Evolutionary conservation across 331 rosid species (phyloP), one percentile per base, ranked within the genome.

Genomic region (Acacia pycnantha): DNA sequence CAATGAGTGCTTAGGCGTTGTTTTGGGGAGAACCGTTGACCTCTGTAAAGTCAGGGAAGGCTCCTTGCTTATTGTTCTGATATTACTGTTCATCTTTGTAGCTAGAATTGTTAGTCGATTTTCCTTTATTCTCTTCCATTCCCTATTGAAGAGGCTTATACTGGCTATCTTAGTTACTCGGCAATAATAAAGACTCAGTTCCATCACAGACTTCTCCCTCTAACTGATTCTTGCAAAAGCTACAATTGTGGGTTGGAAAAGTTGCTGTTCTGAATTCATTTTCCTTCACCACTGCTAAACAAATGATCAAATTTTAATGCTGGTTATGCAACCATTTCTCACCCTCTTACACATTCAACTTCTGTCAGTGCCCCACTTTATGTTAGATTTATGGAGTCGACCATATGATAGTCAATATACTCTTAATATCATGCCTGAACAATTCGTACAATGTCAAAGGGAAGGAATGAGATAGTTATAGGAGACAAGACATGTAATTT

Each of bases 311-410:
- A 13, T 51, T 31, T 29, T 31, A 18, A 11, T 50, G 62, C 64
- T 18, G 29, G 33, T 64, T 64, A 2, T 31, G 67, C n/a, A 1
- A 62, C 50, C 21, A 33, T 33, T 18, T 40, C 8, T 8, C 26
- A 31, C 12, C 19, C 26, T 48, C 44, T 73, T 29, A 0, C 43
- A 9, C 18, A 74, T 74, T 50, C 66, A 70, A 77, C 56, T 58
- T 70, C 11, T 18, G 2, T 27, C 29, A 44, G 31, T 27, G 46
- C 64, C 77, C 19, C 8, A 41, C 21, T 67, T 8, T 74, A 51
- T 66, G 40, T 54, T 40, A 37, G 31, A 70, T 82, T 43, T 82
- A 46, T 77, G 82, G 67, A 82, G 51, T 14, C 43, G 43, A 56
- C 54, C 33, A 27, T 26, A 14, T 46, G 76, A 46, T 70, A 19